Evolutionary conservation across 2,329 filamentous ascomycete species (phyloP).

Genomic region (Ustilaginoidea virens): DNA sequence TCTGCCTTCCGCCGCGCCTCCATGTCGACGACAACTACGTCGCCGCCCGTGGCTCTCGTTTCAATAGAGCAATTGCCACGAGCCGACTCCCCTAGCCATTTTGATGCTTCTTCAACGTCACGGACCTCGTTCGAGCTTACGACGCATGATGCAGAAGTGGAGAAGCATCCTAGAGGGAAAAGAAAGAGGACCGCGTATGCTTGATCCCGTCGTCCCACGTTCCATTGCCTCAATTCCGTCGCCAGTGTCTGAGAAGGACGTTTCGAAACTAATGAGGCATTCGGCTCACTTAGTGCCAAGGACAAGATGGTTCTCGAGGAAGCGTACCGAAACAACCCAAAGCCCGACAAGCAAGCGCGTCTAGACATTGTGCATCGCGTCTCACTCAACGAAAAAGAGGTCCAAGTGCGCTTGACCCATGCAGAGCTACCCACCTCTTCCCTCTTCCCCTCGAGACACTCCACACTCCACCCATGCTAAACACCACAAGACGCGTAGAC

Average conservation of each 20-base stretch:
- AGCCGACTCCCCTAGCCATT: slow-evolving; percentile 9
- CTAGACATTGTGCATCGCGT: slow-evolving; percentile 73
- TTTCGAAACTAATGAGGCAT: slow-evolving; percentile 9
- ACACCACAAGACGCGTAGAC: no score
- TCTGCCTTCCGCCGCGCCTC: no score
- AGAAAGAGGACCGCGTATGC: slow-evolving; percentile 49
- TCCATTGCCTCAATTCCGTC: no score
- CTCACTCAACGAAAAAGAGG: slow-evolving; percentile 84
- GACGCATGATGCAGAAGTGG: slow-evolving; percentile 9
- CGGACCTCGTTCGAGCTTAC: slow-evolving; percentile 4
- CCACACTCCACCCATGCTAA: no score
- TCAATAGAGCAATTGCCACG: slow-evolving; percentile 12
- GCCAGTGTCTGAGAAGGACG: no score
- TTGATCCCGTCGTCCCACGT: no score
- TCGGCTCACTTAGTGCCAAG: slow-evolving; percentile 45
- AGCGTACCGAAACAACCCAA: slow-evolving; percentile 71
- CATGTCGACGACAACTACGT: slow-evolving; percentile 13
- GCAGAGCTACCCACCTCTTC: no score
- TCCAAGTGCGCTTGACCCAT: slow-evolving; percentile 72
- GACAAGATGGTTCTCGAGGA: slow-evolving; percentile 81
- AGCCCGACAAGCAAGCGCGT: slow-evolving; percentile 82
- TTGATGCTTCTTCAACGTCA: slow-evolving; percentile 10
- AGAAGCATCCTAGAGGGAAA: slow-evolving; percentile 42
- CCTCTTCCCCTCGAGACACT: no score
- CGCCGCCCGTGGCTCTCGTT: slow-evolving; percentile 7